Evolutionary conservation across 1,284 basidiomycete genomes (phyloP).

Genomic region (Quambalaria eucalypti): DNA sequence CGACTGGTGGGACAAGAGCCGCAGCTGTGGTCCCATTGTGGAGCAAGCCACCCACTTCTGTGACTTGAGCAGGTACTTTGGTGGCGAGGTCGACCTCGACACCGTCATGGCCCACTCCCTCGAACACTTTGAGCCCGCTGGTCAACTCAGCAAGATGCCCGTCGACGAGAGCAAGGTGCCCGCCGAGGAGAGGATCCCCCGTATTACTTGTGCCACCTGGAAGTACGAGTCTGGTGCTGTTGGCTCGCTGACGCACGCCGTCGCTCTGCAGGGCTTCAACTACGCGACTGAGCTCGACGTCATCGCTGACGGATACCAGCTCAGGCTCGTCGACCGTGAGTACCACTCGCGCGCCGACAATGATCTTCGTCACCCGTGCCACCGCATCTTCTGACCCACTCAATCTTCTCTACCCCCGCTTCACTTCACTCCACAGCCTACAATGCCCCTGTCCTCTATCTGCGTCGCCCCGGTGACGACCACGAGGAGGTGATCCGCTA

Average conservation of each 20-base stretch:
- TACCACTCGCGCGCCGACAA: no score
- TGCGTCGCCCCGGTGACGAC: slow-evolving; percentile 44
- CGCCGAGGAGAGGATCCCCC: slow-evolving; percentile 40
- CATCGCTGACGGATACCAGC: slow-evolving; percentile 39
- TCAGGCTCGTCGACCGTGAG: slow-evolving; percentile 39
- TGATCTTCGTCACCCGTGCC: no score
- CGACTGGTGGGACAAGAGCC: slow-evolving; percentile 94
- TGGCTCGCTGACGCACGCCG: slow-evolving; percentile 43
- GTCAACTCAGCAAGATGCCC: slow-evolving; percentile 67
- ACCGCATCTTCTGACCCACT: neutral
- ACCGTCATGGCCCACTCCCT: slow-evolving; percentile 56
- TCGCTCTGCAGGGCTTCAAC: slow-evolving; percentile 44
- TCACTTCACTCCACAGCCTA: slow-evolving; percentile 14
- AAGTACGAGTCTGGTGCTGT: slow-evolving; percentile 45
- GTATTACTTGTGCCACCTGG: slow-evolving; percentile 45
- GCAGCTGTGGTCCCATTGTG: slow-evolving; percentile 79
- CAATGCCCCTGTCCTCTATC: slow-evolving; percentile 43
- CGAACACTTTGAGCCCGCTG: slow-evolving; percentile 54
- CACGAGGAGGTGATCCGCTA: slow-evolving; percentile 46
- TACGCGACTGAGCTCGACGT: slow-evolving; percentile 43
- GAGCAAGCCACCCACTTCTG: slow-evolving; percentile 86
- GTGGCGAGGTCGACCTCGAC: slow-evolving; percentile 83
- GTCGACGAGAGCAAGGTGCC: slow-evolving; percentile 71
- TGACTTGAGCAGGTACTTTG: slow-evolving; percentile 82
- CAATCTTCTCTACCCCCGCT: neutral